Conservation (phyloP, 2,329 filamentous ascomycete species). For the Colletotrichum melonis region DNA sequence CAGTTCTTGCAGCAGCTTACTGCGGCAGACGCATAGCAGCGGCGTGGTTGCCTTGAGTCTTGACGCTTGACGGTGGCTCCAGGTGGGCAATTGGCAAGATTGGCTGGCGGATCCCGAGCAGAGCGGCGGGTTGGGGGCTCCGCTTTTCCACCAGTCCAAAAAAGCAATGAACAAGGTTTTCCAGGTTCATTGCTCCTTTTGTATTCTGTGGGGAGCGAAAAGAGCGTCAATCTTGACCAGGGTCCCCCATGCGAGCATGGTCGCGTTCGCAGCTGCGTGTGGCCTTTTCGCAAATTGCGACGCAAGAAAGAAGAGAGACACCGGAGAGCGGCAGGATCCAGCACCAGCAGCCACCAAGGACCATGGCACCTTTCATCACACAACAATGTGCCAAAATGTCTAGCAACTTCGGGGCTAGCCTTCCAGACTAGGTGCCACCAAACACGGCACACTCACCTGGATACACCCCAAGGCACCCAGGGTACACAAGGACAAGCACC, state of each 20-base stretch:
- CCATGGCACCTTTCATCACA: conserved; percentile 1
- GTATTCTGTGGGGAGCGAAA: conserved; percentile 26
- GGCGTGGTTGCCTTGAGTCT: conserved; percentile 10
- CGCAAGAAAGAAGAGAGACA: conserved; percentile 1
- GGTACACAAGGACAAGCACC: not conserved
- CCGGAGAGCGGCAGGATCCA: conserved; percentile 12
- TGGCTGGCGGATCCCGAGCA: conserved; percentile 22
- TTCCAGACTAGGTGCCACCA: not conserved
- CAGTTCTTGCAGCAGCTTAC: conserved; percentile 10
- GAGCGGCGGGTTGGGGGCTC: not conserved
- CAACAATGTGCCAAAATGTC: conserved; percentile 10
- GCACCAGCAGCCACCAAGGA: conserved; percentile 4
- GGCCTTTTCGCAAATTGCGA: conserved; percentile 10
- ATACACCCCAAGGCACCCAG: not conserved
- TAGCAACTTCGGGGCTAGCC: conserved; percentile 4
- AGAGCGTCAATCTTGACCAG: conserved; percentile 21
- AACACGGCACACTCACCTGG: conserved; percentile 1
- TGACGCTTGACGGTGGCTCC: no score
- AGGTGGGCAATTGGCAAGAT: conserved; percentile 13
- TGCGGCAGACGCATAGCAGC: conserved; percentile 5
- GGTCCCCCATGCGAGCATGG: conserved; percentile 22
- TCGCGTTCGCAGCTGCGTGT: conserved; percentile 7
- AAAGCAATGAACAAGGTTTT: conserved; percentile 34
- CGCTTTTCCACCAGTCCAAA: conserved; percentile 14
- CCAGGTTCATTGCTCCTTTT: conserved; percentile 26